Evolutionary conservation across 768 basidiomycete species (phyloP).

Genomic region (Kondoa subrosea): DNA sequence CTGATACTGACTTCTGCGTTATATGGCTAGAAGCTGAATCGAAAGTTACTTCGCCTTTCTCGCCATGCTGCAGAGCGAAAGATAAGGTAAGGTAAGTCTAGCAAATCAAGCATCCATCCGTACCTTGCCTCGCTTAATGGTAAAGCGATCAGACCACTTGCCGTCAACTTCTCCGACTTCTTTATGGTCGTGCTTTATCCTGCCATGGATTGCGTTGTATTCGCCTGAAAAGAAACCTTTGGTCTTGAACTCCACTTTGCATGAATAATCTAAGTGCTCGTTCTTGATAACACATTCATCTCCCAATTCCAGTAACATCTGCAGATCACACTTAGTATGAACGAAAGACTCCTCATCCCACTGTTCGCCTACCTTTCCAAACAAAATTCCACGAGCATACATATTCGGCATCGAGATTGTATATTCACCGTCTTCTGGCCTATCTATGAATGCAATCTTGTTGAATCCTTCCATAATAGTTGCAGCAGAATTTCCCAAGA

Average conservation of each 20-base stretch:
- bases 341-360: not conserved
- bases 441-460: conserved; percentile 19
- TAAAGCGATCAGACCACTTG: conserved; percentile 80
- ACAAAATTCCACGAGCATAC: conserved; percentile 39
- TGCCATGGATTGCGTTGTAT: conserved; percentile 69
- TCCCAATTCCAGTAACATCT: conserved; percentile 91
- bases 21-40: conserved; percentile 61
- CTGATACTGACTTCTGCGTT: conserved; percentile 64
- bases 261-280: conserved; percentile 52
- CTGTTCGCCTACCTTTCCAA: conserved; percentile 50
- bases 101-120: conserved; percentile 23
- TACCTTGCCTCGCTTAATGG: conserved; percentile 57
- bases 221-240: conserved; percentile 98
- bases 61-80: conserved; percentile 35
- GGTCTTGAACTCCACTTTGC: conserved; percentile 92
- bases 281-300: conserved; percentile 74
- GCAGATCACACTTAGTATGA: not conserved
- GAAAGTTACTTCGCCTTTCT: conserved; percentile 56
- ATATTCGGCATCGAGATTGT: conserved; percentile 94
- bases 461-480: conserved; percentile 74
- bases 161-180: conserved; percentile 77
- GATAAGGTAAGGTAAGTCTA: not conserved
- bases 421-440: conserved; percentile 44
- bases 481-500: conserved; percentile 89
- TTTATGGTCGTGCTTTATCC: conserved; percentile 46